Evolutionary conservation across 108 stramenopile genomes (phyloP), one percentile per base, ranked within the genome.

Genomic region (Licmophora abbreviata): DNA sequence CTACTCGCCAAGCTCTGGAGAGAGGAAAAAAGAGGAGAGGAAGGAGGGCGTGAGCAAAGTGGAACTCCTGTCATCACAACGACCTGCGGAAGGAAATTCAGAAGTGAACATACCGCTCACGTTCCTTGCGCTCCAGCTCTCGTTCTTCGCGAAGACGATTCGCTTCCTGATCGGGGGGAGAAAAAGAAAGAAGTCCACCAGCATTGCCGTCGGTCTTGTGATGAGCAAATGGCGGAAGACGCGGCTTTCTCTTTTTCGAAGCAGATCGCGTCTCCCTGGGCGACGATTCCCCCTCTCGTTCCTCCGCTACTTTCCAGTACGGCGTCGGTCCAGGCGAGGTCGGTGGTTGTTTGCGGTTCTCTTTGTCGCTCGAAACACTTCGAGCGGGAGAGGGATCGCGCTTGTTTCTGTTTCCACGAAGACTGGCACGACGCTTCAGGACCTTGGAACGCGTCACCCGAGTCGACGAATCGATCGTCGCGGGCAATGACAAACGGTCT

Each of bases 301-400:
- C 72, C 22, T 63, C 63, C 41, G 64, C 34, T 22, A 66, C 66
- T 63, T 76, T 76, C 67, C 71, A 77, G 50, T 83, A 83, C n/a
- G 81, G 81, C 18, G 77, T 83, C 29, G 81, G 81, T 0, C 52
- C 52, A 10, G 52, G 52, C 14, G 36, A 24, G 9, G 34, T 35
- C 11, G 34, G 21, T 24, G 44, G 14, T 14, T 21, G 8, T 14
- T 21, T 21, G 15, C 20, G 1, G 20, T 5, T 4, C 1, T 4
- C 15, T 40, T 40, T 15, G 38, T 18, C 20, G 4, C 38, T 40
- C 20, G 38, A 40, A 18, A 18, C 5, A 18, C 38, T 20, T 40
- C 20, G 38, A 18, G 18, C 3, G 20, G 38, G 5, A 40, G 18
- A 40, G 1, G 15, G 2, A 18, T 20, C 21, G 14, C 5, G 5